Evolutionary conservation across 257 asterid species (phyloP), one percentile per base, ranked within the genome.

Genomic region (Ilex asprella): DNA sequence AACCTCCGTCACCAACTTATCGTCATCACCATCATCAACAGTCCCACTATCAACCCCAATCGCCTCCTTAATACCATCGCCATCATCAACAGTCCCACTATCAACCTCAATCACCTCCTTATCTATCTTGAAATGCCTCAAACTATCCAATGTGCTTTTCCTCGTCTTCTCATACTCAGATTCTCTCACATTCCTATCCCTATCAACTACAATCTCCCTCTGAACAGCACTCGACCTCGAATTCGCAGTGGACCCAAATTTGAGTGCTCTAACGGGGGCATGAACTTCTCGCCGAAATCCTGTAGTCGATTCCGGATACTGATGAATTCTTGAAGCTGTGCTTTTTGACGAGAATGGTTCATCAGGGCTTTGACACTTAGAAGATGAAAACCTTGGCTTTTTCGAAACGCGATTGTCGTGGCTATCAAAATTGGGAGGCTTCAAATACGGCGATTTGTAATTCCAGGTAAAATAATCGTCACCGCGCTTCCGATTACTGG

Each of bases 401-500:
- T 86, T 89, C 39, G 82, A 57, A 64, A 70, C 64, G 74, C 65
- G 94, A 60, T 30, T 73, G 64, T 29, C 50, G 27, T 72, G 56
- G 29, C 31, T 61, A 35, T 70, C 72, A 39, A 70, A 54, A 16
- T 60, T 64, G 12, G 69, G 66, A 1, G 79, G 62, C 73, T 7
- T 52, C 7, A 70, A 32, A 56, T 16, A 59, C 13, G 73, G 70
- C 56, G 64, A 60, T 62, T 52, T 73, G 78, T 32, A 31, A 75
- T 67, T 70, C 54, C 49, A 39, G 47, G 31, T 31, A 27, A 60
- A 68, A 41, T 54, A 65, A 57, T 78, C 86, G 51, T 75, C 76
- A 3, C 73, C 76, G 2, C 94, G 85, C 81, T 86, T 86, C 30
- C 89, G 74, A n/a, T 67, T 74, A 64, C 56, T 63, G 69, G 90